Evolutionary conservation across 108 stramenopile genomes (phyloP).

Genomic region (Discostella stelligeroides): DNA sequence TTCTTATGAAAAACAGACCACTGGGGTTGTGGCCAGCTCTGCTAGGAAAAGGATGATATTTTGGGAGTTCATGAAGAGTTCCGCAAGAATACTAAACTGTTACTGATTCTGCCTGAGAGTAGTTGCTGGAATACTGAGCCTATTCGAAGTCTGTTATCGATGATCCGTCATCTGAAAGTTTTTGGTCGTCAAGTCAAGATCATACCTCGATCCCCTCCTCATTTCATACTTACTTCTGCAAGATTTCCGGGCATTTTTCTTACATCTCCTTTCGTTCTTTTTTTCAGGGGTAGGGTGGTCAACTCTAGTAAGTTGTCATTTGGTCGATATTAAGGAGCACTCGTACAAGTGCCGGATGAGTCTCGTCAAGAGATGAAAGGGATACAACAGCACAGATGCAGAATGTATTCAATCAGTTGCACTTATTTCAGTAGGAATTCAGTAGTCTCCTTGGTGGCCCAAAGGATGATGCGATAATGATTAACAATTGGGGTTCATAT

Average conservation of each 20-base stretch:
- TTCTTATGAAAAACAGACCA: no score
- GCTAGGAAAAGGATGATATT: no score
- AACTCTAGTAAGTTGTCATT: no score
- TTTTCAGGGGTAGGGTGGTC: constrained; percentile 1
- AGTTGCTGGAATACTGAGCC: no score
- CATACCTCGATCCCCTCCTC: constrained; percentile 15
- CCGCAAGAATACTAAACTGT: not conserved
- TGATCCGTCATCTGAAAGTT: no score
- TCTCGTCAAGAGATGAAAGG: not conserved
- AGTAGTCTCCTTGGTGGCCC: constrained; percentile 10
- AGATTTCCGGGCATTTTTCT: not conserved
- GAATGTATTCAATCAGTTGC: constrained; percentile 5
- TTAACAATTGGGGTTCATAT: constrained; percentile 24
- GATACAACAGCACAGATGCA: constrained; percentile 4
- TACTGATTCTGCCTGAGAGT: no score
- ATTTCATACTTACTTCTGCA: not conserved
- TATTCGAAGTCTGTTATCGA: no score
- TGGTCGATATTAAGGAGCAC: not conserved
- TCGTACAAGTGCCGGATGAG: no score
- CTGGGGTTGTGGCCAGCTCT: no score
- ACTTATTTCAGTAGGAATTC: constrained; percentile 20
- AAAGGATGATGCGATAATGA: constrained; percentile 21
- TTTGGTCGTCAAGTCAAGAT: no score
- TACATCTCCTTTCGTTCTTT: not conserved
- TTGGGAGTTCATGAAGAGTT: no score